Conservation (phyloP, 2,329 filamentous ascomycete genomes). For the Fusarium hainanense region DNA sequence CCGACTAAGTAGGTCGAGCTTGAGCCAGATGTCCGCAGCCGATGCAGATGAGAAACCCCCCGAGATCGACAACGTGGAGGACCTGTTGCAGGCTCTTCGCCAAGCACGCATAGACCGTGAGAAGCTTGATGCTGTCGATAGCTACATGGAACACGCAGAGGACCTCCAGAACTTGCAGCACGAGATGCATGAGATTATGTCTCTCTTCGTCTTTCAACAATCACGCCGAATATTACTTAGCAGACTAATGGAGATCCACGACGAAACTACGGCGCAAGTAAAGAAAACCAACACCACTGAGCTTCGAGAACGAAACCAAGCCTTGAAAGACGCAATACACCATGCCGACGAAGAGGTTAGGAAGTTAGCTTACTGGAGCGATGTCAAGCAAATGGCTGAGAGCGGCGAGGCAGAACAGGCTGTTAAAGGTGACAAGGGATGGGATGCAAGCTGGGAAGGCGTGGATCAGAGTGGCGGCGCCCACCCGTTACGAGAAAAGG, state of each 20-base stretch:
- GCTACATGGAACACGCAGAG: constrained; percentile 81
- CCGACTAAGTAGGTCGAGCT: constrained; percentile 52
- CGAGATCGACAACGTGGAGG: constrained; percentile 71
- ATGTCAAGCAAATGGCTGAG: constrained; percentile 76
- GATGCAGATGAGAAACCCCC: constrained; percentile 67
- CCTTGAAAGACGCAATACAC: constrained; percentile 78
- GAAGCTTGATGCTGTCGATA: constrained; percentile 85
- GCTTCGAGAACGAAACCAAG: constrained; percentile 64
- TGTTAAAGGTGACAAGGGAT: constrained; percentile 53
- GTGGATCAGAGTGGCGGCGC: constrained; percentile 64
- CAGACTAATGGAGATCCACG: constrained; percentile 70
- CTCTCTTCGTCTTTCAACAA: constrained; percentile 87
- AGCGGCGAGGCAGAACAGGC: constrained; percentile 60
- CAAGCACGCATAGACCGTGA: constrained; percentile 85
- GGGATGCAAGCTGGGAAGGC: constrained; percentile 60
- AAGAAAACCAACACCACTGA: constrained; percentile 54
- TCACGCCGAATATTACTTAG: constrained; percentile 82
- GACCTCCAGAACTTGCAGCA: constrained; percentile 81
- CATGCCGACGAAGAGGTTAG: constrained; percentile 85
- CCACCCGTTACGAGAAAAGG: constrained; percentile 47
- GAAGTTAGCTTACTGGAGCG: constrained; percentile 87
- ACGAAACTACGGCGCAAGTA: constrained; percentile 54
- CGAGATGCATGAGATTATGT: constrained; percentile 87
- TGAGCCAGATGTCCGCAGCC: constrained; percentile 51
- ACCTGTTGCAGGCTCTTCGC: constrained; percentile 75